Evolutionary conservation across 192 early-diverging fungal species (phyloP).

Genomic region (Entomortierella parvispora): DNA sequence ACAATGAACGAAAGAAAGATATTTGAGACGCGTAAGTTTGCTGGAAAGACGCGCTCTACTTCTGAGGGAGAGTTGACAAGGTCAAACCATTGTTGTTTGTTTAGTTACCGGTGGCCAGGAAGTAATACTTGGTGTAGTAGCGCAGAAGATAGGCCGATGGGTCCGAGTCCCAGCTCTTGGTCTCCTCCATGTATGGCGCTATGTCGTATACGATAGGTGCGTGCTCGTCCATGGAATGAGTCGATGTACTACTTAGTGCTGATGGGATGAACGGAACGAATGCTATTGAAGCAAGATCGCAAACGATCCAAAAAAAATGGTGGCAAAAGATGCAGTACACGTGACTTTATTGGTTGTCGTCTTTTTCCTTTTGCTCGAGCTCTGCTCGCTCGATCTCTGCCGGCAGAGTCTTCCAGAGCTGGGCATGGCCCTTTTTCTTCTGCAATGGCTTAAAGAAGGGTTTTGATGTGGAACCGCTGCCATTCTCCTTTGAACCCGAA

Average conservation of each 20-base stretch:
- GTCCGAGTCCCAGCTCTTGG: slow-evolving; percentile 27
- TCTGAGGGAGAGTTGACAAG: not conserved
- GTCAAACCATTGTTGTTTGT: not conserved
- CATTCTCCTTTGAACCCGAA: not conserved
- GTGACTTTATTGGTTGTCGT: not conserved
- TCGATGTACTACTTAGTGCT: too few species aligned
- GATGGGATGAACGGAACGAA: too few species aligned
- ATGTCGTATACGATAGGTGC: slow-evolving; percentile 51
- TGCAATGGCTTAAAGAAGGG: slow-evolving; percentile 6
- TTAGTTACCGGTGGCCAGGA: slow-evolving; percentile 24
- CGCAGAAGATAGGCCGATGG: slow-evolving; percentile 37
- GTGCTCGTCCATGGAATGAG: slow-evolving; percentile 50
- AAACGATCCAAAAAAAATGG: too few species aligned
- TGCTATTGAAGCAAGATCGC: too few species aligned
- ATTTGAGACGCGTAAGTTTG: too few species aligned
- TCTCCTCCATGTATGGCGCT: slow-evolving; percentile 37
- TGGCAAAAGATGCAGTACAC: too few species aligned
- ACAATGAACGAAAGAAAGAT: too few species aligned
- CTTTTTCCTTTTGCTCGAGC: not conserved
- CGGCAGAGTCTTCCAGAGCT: slow-evolving; percentile 47
- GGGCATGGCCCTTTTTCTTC: slow-evolving; percentile 25
- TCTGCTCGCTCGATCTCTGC: slow-evolving; percentile 18
- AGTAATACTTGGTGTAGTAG: slow-evolving; percentile 48
- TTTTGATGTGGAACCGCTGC: slow-evolving; percentile 15
- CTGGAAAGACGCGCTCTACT: not conserved